Conservation (phyloP, 2,329 filamentous ascomycete genomes). For the Cordyceps militaris region DNA sequence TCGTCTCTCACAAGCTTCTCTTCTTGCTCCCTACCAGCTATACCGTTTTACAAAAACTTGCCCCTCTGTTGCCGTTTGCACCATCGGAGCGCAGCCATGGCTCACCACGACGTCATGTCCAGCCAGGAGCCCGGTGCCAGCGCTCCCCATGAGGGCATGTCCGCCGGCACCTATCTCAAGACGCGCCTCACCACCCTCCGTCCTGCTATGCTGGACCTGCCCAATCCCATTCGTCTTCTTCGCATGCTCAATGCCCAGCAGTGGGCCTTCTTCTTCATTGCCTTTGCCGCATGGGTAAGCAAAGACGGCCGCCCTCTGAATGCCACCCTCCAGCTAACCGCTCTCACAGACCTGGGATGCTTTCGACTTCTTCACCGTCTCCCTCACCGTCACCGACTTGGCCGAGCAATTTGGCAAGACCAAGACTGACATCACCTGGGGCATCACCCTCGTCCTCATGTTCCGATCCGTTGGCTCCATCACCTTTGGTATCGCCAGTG, state of each 20-base stretch:
- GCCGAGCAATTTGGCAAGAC: constrained; percentile 44
- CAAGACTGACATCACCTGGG: constrained; percentile 56
- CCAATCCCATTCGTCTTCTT: constrained; percentile 46
- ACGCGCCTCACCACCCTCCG: constrained; percentile 50
- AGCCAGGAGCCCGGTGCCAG: constrained; percentile 23
- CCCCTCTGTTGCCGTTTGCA: background rate
- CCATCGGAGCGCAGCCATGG: constrained; percentile 11
- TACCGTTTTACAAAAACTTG: background rate
- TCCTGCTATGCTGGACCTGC: constrained; percentile 47
- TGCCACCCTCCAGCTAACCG: background rate
- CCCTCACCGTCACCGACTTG: constrained; percentile 49
- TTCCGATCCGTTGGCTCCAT: constrained; percentile 50
- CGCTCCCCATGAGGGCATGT: constrained; percentile 44
- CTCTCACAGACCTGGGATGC: constrained; percentile 49
- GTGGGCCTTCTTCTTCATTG: constrained; percentile 49
- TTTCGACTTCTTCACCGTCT: constrained; percentile 62
- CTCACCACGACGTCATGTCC: constrained; percentile 15
- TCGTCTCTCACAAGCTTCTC: background rate
- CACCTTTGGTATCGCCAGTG: constrained; percentile 46
- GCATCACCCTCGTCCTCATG: constrained; percentile 57
- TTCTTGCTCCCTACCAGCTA: background rate
- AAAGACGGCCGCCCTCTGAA: background rate
- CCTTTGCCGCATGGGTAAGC: constrained; percentile 50
- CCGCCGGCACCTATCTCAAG: constrained; percentile 36
- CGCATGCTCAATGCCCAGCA: constrained; percentile 42